phyloP scores from a whole-genome alignment of 2,329 filamentous ascomycete genomes.

The Paecilomyces fulvus region DNA sequence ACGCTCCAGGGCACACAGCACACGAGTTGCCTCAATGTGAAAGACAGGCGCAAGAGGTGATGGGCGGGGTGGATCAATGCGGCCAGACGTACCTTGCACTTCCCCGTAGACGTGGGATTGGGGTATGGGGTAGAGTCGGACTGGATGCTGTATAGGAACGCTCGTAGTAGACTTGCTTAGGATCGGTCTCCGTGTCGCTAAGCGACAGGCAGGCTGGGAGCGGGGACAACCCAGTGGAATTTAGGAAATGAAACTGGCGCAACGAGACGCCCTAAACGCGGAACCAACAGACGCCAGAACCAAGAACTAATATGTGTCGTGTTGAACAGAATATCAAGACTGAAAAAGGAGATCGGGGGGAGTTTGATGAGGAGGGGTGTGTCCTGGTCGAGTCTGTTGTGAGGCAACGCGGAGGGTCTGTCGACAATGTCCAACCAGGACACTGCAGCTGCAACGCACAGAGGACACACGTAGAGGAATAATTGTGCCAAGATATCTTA shows the following conservation, averaged over 20 bases:
- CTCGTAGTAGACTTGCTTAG: slow-evolving; percentile 5
- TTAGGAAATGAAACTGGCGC: slow-evolving; percentile 1
- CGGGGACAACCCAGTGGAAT: slow-evolving; percentile 12
- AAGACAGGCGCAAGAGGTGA: slow-evolving; percentile 9
- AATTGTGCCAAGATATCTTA: background rate
- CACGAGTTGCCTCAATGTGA: slow-evolving; percentile 5
- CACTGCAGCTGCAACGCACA: background rate
- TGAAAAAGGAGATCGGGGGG: background rate
- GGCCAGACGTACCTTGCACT: background rate
- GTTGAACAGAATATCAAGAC: background rate
- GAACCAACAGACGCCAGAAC: background rate
- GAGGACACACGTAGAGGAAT: background rate
- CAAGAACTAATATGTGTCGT: background rate
- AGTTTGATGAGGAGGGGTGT: background rate
- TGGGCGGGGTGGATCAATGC: slow-evolving; percentile 5
- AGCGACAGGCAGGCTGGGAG: slow-evolving; percentile 29
- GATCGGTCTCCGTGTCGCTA: slow-evolving; percentile 31
- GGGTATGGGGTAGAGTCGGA: slow-evolving; percentile 2
- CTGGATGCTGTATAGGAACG: slow-evolving; percentile 19
- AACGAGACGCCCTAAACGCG: background rate
- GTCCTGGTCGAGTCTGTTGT: background rate
- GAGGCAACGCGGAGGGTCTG: background rate
- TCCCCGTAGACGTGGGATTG: background rate
- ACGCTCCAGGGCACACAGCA: slow-evolving; percentile 3
- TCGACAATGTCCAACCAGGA: background rate